Evolutionary conservation across 306 rosid genomes (phyloP).

Genomic region (Quercus wislizeni): DNA sequence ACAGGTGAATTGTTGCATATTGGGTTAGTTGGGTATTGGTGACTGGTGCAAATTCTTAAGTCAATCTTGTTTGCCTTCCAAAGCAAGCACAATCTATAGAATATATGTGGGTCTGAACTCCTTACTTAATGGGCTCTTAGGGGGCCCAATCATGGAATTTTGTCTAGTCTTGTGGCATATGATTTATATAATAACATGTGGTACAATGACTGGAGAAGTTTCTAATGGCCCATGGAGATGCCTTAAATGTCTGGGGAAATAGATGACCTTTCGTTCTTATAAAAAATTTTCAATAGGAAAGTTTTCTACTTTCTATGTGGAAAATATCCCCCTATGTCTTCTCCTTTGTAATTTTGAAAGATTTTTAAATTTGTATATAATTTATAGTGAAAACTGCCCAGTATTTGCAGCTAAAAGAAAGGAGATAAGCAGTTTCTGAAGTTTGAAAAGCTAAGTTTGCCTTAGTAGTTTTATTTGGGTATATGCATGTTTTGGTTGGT

Average conservation of each 20-base stretch:
- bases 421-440: not conserved
- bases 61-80: not conserved
- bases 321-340: too few relatives aligned
- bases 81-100: not conserved
- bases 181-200: conserved; percentile 3
- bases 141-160: not conserved
- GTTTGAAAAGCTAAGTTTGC: not conserved
- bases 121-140: not conserved
- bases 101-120: not conserved
- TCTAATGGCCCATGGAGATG: not conserved
- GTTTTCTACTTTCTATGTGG: not conserved
- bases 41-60: not conserved
- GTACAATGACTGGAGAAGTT: conserved; percentile 1
- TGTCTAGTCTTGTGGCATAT: not conserved
- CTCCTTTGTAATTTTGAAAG: too few relatives aligned
- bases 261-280: not conserved
- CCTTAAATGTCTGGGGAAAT: not conserved
- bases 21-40: not conserved
- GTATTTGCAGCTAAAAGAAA: not conserved
- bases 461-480: not conserved
- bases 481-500: not conserved
- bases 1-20: not conserved
- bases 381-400: not conserved
- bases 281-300: not conserved
- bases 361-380: too few relatives aligned